phyloP scores from a whole-genome alignment of 1,284 basidiomycete species.

The Singerocomus rubriflavus region DNA sequence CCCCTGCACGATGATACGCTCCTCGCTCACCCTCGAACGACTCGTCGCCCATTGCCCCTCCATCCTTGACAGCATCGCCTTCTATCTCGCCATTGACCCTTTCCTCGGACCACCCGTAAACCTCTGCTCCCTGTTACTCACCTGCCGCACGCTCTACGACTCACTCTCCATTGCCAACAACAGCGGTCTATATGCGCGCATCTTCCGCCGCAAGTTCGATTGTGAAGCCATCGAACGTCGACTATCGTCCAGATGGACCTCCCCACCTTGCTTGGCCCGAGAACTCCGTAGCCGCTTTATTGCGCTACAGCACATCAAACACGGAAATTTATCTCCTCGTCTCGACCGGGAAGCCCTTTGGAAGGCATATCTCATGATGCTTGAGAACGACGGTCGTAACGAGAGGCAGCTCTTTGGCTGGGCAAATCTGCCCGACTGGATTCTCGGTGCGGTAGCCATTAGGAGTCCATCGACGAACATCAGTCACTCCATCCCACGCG shows the following conservation, averaged over 20 bases:
- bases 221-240: constrained; percentile 52
- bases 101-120: constrained; percentile 41
- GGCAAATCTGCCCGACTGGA: constrained; percentile 36
- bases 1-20: constrained; percentile 1
- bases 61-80: constrained; percentile 40
- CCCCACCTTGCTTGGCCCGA: constrained; percentile 33
- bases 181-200: constrained; percentile 52
- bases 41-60: constrained; percentile 26
- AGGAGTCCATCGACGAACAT: constrained; percentile 10
- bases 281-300: constrained; percentile 41
- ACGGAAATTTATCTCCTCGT: constrained; percentile 14
- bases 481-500: not conserved
- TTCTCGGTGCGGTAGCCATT: constrained; percentile 20
- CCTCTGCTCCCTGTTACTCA: constrained; percentile 46
- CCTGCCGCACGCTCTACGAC: constrained; percentile 46
- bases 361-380: constrained; percentile 64
- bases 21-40: constrained; percentile 18
- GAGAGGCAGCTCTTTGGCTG: constrained; percentile 46
- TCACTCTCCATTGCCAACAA: constrained; percentile 38
- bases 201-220: constrained; percentile 66
- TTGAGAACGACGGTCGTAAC: constrained; percentile 71
- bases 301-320: constrained; percentile 38
- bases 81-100: constrained; percentile 34
- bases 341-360: constrained; percentile 44
- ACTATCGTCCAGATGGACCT: constrained; percentile 40